These are phyloP conservation scores for Chara braunii DNA, from an alignment of 139 green algal species.

Conservation along the genomic window DNA sequence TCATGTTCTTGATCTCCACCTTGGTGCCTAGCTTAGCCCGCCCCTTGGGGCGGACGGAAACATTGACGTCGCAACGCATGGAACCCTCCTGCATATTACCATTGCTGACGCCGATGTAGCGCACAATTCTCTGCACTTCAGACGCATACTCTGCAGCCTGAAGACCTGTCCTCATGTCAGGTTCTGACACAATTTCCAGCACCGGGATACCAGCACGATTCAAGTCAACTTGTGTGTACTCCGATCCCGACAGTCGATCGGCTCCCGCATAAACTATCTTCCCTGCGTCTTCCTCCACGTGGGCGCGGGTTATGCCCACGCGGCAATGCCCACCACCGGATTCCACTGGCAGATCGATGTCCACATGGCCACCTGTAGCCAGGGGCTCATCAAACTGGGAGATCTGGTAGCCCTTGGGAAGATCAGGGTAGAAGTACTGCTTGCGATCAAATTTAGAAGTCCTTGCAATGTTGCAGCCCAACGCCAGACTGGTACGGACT, in stretches of 20 bases:
- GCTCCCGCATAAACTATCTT: constrained; percentile 61
- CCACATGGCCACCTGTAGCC: constrained; percentile 44
- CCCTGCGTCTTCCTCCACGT: constrained; percentile 94
- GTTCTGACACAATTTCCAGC: constrained; percentile 91
- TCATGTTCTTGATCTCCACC: constrained; percentile 99
- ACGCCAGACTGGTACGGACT: constrained; percentile 56
- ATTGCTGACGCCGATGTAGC: constrained; percentile 74
- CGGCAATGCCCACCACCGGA: constrained; percentile 23
- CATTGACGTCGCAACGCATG: constrained; percentile 90
- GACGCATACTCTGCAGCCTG: constrained; percentile 85
- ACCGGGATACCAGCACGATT: constrained; percentile 89
- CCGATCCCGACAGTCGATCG: constrained; percentile 2
- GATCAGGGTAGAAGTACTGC: constrained; percentile 98
- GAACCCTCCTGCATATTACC: constrained; percentile 75
- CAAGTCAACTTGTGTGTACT: constrained; percentile 69
- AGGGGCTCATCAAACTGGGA: constrained; percentile 85
- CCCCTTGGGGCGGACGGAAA: constrained; percentile 52
- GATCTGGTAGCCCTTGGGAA: constrained; percentile 87
- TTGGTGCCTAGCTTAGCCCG: constrained; percentile 74
- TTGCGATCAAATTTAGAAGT: constrained; percentile 95
- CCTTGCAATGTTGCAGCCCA: constrained; percentile 63
- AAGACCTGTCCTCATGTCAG: constrained; percentile 77
- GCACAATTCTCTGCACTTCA: constrained; percentile 81
- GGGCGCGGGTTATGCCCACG: constrained; percentile 59
- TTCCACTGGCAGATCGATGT: constrained; percentile 51